These are phyloP conservation scores for Phytophthora meadii DNA, from an alignment of 352 stramenopile species.

Conservation along the genomic window DNA sequence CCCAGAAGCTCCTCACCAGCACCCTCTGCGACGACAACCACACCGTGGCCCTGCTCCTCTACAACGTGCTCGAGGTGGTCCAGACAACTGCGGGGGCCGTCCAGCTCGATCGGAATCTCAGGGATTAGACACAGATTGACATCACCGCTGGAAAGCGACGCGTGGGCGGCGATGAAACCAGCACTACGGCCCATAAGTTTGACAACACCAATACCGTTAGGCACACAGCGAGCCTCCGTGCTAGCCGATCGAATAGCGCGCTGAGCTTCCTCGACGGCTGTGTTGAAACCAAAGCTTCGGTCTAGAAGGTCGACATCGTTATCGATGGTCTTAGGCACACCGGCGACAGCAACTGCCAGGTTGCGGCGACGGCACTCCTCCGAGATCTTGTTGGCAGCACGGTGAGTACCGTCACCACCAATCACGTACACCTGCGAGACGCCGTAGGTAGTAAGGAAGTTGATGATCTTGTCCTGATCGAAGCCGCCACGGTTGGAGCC, in stretches of 20 bases:
- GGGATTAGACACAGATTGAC: conserved; percentile 98
- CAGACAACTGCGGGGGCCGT: conserved; percentile 91
- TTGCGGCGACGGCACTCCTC: conserved; percentile 76
- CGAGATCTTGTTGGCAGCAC: conserved; percentile 93
- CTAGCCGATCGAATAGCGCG: conserved; percentile 91
- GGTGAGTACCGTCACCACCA: conserved; percentile 98
- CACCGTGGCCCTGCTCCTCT: conserved; percentile 96
- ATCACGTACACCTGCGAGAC: conserved; percentile 98
- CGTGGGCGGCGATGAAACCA: conserved; percentile 97
- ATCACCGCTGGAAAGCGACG: conserved; percentile 96
- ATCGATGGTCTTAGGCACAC: conserved; percentile 99
- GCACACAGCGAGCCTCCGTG: conserved; percentile 96
- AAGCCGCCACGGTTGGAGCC: conserved; percentile 96
- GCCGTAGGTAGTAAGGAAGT: conserved; percentile 90
- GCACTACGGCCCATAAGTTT: conserved; percentile 99
- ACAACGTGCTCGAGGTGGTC: conserved; percentile 92
- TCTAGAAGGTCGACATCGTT: conserved; percentile 99
- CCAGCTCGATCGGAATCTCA: conserved; percentile 96
- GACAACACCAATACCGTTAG: conserved; percentile 98
- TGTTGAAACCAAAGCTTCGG: conserved; percentile 98
- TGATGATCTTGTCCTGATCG: conserved; percentile 96
- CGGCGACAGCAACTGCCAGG: conserved; percentile 94
- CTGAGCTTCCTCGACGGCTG: conserved; percentile 96
- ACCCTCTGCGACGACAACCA: conserved; percentile 98
- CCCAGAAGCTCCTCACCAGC: conserved; percentile 96